These are phyloP conservation scores for Vigna hirtella DNA, from an alignment of 306 rosid species.

Conservation along the genomic window DNA sequence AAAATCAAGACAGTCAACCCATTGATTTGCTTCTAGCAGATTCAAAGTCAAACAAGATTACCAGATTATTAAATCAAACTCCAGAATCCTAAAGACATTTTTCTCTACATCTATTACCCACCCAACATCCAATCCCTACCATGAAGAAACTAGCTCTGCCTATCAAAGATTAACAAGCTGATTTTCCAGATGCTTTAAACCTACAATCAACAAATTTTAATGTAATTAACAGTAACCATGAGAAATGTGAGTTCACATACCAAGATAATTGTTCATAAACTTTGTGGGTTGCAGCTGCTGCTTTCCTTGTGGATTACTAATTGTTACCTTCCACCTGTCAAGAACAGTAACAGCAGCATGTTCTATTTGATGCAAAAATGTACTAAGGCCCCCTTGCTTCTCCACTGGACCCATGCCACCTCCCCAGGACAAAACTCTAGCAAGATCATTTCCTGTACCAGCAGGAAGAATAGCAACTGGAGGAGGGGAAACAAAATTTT, in stretches of 20 bases:
- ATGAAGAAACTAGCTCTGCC: constrained; percentile 11
- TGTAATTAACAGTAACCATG: constrained; percentile 24
- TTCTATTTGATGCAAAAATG: constrained; percentile 87
- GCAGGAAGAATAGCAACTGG: constrained; percentile 99
- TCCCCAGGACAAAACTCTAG: constrained; percentile 98
- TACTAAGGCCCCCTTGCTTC: constrained; percentile 98
- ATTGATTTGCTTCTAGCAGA: constrained; percentile 29
- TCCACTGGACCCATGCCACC: constrained; percentile 98
- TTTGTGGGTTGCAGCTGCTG: constrained; percentile 74
- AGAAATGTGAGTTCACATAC: constrained; percentile 57
- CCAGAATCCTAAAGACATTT: constrained; percentile 31
- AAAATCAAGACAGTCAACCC: constrained; percentile 31
- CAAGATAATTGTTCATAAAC: constrained; percentile 96
- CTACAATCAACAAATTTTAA: neutral
- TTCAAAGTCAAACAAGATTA: constrained; percentile 33
- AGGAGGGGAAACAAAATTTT: constrained; percentile 96
- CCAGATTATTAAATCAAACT: constrained; percentile 37
- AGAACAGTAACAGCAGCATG: constrained; percentile 97
- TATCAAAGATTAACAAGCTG: constrained; percentile 5
- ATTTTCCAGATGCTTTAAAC: constrained; percentile 38
- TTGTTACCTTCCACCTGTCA: constrained; percentile 91
- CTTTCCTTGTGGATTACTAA: constrained; percentile 71
- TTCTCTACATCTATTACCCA: constrained; percentile 16
- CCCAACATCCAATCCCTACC: constrained; percentile 31
- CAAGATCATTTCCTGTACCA: constrained; percentile 98